A percentile compares a stretch with the other conserved stretches of the same genome.
Conservation (phyloP, 2,329 filamentous ascomycete genomes). For the Elsinoe perseae region DNA sequence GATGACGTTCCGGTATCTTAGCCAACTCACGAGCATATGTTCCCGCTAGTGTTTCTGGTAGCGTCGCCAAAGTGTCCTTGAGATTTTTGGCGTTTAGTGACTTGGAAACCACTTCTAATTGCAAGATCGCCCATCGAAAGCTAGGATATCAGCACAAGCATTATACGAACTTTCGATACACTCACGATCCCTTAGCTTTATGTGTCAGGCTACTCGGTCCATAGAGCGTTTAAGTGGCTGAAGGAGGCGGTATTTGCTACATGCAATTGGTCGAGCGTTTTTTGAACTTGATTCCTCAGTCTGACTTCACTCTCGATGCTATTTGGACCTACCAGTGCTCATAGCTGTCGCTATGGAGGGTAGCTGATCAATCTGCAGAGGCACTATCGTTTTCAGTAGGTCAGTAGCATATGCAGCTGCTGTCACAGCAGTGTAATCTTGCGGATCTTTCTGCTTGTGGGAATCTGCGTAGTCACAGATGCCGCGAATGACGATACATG, state of each 20-base stretch:
- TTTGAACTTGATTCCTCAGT: too few species aligned
- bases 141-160: neutral
- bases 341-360: too few species aligned
- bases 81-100: neutral
- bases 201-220: too few species aligned
- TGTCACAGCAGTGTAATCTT: neutral
- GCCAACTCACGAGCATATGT: neutral
- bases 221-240: too few species aligned
- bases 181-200: neutral
- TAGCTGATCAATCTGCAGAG: too few species aligned
- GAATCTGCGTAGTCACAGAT: slow-evolving; percentile 11
- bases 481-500: neutral
- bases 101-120: neutral
- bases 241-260: neutral
- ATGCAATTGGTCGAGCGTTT: neutral
- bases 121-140: neutral
- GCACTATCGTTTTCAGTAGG: neutral
- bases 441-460: neutral
- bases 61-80: neutral
- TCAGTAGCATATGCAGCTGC: too few species aligned
- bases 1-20: neutral
- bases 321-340: neutral
- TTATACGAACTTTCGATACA: neutral
- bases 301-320: too few species aligned
- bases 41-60: neutral